A percentile compares a stretch with the other conserved stretches of the same genome.
phyloP scores from a whole-genome alignment of 208 protist genomes.

The Trypanosoma mega region DNA sequence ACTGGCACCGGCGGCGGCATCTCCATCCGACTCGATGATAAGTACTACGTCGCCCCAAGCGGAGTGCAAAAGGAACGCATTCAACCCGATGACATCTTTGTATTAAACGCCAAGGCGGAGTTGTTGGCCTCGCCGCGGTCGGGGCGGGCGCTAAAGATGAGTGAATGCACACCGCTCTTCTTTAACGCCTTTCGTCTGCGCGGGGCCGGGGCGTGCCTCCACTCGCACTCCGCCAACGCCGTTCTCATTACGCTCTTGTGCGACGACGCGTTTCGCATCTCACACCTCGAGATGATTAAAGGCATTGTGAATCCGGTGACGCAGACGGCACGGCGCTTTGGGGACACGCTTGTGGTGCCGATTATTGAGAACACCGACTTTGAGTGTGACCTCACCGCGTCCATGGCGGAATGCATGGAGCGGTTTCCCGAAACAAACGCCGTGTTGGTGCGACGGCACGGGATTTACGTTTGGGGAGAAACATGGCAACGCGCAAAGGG shows the following conservation, averaged over 20 bases:
- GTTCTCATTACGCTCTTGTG: constrained; percentile 89
- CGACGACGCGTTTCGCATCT: constrained; percentile 93
- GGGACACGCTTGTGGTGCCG: constrained; percentile 91
- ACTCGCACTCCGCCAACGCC: constrained; percentile 89
- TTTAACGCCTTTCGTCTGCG: constrained; percentile 88
- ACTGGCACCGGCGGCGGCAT: constrained; percentile 97
- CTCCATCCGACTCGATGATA: constrained; percentile 70
- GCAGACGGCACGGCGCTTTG: constrained; percentile 68
- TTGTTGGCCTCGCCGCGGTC: constrained; percentile 41
- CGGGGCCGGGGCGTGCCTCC: constrained; percentile 91
- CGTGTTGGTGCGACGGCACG: constrained; percentile 93
- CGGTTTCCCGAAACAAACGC: constrained; percentile 89
- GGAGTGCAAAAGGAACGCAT: constrained; percentile 96
- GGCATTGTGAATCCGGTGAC: constrained; percentile 58
- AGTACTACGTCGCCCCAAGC: constrained; percentile 92
- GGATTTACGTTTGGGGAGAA: constrained; percentile 95
- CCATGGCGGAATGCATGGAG: constrained; percentile 86
- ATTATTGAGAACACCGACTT: constrained; percentile 96
- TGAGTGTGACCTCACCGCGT: constrained; percentile 69
- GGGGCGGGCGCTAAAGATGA: constrained; percentile 67
- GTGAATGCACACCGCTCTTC: constrained; percentile 95
- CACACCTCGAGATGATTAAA: constrained; percentile 96
- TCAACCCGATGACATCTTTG: constrained; percentile 89
- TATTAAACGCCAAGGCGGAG: constrained; percentile 63
- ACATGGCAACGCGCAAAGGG: constrained; percentile 94